These are phyloP conservation scores for Arthrocladium fulminans DNA, from an alignment of 2,329 filamentous ascomycete genomes.

Conservation along the genomic window DNA sequence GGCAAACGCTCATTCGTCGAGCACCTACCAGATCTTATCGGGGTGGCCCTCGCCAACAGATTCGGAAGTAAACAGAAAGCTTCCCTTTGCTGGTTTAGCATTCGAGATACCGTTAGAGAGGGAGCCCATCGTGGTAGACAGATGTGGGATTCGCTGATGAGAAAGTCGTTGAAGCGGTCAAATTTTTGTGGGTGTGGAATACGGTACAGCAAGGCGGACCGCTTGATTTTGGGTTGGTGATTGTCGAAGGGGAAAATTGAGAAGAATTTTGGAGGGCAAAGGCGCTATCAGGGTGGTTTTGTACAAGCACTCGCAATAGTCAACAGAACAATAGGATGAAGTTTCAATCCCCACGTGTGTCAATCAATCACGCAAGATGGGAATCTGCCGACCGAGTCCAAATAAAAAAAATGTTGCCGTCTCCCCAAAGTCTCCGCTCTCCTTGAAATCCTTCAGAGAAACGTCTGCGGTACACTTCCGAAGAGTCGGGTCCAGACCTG, in stretches of 20 bases:
- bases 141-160: too few relatives aligned
- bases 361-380: not conserved
- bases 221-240: not conserved
- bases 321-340: not conserved
- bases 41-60: conserved; percentile 86
- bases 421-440: not conserved
- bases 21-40: conserved; percentile 75
- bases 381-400: not conserved
- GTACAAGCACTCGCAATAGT: not conserved
- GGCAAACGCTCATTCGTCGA: conserved; percentile 11
- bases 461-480: too few relatives aligned
- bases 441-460: too few relatives aligned
- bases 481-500: not conserved
- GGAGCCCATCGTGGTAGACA: conserved; percentile 16
- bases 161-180: too few relatives aligned
- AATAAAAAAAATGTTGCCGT: conserved; percentile 1
- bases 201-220: too few relatives aligned
- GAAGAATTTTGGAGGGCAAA: not conserved
- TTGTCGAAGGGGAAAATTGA: conserved; percentile 1
- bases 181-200: not conserved
- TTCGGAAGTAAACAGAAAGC: conserved; percentile 84
- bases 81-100: conserved; percentile 41
- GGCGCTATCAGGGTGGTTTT: not conserved
- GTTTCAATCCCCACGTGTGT: conserved; percentile 2
- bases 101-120: conserved; percentile 29